Conservation (phyloP, 768 basidiomycete species). For the Pluteus cervinus region DNA sequence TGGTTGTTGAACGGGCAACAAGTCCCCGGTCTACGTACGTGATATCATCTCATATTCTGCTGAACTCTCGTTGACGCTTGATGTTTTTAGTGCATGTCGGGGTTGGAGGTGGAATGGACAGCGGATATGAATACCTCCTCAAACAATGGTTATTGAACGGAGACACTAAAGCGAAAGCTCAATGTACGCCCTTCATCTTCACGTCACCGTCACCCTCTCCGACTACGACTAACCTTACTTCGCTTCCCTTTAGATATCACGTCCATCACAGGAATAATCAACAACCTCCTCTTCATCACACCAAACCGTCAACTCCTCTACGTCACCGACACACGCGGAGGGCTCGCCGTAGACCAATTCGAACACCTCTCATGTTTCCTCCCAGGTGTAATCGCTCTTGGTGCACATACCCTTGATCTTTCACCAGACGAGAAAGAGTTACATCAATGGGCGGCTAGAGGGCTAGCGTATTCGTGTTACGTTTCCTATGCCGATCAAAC, state of each 20-base stretch:
- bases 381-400: conserved; percentile 59
- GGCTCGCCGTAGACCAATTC: conserved; percentile 34
- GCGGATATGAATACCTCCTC: conserved; percentile 63
- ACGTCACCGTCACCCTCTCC: neutral
- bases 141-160: conserved; percentile 56
- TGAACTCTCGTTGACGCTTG: no score
- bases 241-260: conserved; percentile 34
- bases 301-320: conserved; percentile 56
- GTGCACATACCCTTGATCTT: conserved; percentile 43
- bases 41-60: no score
- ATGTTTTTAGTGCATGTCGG: conserved; percentile 32
- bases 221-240: neutral
- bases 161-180: conserved; percentile 38
- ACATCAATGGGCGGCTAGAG: conserved; percentile 68
- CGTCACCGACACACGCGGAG: conserved; percentile 42
- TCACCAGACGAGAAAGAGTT: conserved; percentile 29
- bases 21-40: no score
- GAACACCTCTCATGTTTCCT: conserved; percentile 72
- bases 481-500: conserved; percentile 60
- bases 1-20: conserved; percentile 23
- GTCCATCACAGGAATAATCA: conserved; percentile 46
- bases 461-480: conserved; percentile 65
- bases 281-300: conserved; percentile 52
- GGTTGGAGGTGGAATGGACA: conserved; percentile 55
- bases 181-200: conserved; percentile 38